Conservation (phyloP, 2,329 filamentous ascomycete species). For the Chrysoporthe deuterocubensis region DNA sequence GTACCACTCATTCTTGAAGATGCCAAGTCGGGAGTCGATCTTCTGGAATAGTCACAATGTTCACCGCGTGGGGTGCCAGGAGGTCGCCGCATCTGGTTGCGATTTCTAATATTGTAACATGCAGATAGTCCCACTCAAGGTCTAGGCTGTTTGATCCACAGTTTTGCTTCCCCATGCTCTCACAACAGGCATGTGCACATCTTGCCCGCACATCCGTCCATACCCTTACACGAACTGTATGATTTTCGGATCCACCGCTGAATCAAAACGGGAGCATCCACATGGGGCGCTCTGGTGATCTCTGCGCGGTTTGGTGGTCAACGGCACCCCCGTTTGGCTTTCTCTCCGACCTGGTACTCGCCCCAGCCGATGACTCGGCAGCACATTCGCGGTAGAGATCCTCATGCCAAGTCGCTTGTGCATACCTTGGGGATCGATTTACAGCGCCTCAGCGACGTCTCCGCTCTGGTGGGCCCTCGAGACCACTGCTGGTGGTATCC, state of each 20-base stretch:
- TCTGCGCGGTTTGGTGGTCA: not conserved
- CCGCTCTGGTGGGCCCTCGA: not conserved
- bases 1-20: not conserved
- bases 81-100: not conserved
- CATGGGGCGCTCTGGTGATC: not conserved
- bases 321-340: slow-evolving; percentile 19
- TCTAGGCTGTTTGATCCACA: slow-evolving; percentile 26
- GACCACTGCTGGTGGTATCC: not conserved
- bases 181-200: slow-evolving; percentile 12
- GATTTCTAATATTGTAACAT: not conserved
- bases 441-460: not conserved
- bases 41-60: not conserved
- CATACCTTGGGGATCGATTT: slow-evolving; percentile 6
- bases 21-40: not conserved
- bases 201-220: not conserved
- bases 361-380: slow-evolving; percentile 2
- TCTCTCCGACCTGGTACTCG: slow-evolving; percentile 3
- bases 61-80: not conserved
- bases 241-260: slow-evolving; percentile 20
- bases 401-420: slow-evolving; percentile 17
- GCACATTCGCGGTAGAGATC: slow-evolving; percentile 10
- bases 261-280: slow-evolving; percentile 15
- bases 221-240: slow-evolving; percentile 22
- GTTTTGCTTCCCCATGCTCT: slow-evolving; percentile 26
- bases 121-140: not conserved